Base-by-base conservation (phyloP, 176 grass and related monocot species). In the Oryza officinalis region DNA sequence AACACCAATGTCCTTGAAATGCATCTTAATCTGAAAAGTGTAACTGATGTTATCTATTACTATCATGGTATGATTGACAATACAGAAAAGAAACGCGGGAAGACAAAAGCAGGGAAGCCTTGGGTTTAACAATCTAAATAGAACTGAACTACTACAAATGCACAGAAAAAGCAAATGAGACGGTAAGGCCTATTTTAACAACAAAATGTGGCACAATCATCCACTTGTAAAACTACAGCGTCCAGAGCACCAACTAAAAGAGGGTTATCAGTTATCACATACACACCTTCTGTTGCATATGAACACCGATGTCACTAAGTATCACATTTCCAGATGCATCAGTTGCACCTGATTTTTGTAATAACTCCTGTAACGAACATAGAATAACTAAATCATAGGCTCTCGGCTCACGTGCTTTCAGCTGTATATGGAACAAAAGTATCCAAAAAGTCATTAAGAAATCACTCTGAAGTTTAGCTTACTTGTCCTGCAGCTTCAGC, bases 401-500 rank as follows among this genome's bases (percentile, higher is more conserved):
- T 54, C n/a, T 59, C 22, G 40, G 23, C n/a, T 32, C 79, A 81
- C 22, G 10, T 57, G 25, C 63, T 61, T 41, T 20, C 33, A 63
- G 2, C 1, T 6, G 25, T 67, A 54, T 69, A 69, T 77, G 50
- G 50, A 61, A 22, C 26, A 43, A 31, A 82, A 73, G 26, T 22
- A 41, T 32, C 13, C 47, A 71, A 60, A 80, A 30, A 32, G 18
- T 54, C 17, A 54, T 6, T 0, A 6, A 71, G 43, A 80, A 31
- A 77, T 46, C 37, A 91, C 32, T 27, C 35, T 81, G 63, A 89
- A 91, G 33, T 27, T 26, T 20, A 63, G 67, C 86, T 82, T 91
- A 98, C 95, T 78, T 98, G 95, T 69, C 95, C 95, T 66, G 95
- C 95, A 76, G 92, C 95, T 91, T 98, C 95, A 82, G 95, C 92